Conservation (phyloP, 176 grass and related monocot genomes). For the Oryza officinalis region DNA sequence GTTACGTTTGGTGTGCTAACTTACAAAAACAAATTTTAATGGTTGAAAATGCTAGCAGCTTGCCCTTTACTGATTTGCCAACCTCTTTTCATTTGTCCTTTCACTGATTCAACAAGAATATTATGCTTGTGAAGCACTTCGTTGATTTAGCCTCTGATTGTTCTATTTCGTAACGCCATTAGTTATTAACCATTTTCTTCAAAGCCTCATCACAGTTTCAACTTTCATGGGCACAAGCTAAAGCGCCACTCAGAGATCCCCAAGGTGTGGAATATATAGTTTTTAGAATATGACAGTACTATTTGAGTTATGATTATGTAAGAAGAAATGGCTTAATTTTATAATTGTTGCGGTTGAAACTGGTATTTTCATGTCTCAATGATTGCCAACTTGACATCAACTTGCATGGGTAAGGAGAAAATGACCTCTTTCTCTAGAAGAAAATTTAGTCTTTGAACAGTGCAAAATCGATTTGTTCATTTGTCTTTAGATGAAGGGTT, state of each 20-base stretch:
- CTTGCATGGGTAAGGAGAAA: not conserved
- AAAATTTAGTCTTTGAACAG: too few species aligned
- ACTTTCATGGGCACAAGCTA: not conserved
- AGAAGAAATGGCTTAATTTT: slow-evolving; percentile 25
- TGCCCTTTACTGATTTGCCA: not conserved
- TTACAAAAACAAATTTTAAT: not conserved
- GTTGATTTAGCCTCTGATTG: not conserved
- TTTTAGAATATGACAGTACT: slow-evolving; percentile 10
- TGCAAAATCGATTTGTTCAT: too few species aligned
- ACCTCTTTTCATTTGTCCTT: slow-evolving; percentile 2
- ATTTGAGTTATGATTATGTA: slow-evolving; percentile 39
- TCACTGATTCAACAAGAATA: not conserved
- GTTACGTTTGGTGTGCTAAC: not conserved
- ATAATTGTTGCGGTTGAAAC: slow-evolving; percentile 41
- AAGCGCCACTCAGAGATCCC: slow-evolving; percentile 14
- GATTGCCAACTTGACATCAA: not conserved
- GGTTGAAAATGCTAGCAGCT: not conserved
- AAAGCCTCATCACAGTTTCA: not conserved
- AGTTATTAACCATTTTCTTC: not conserved
- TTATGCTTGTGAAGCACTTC: not conserved
- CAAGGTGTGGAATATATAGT: slow-evolving; percentile 4
- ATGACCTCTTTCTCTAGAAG: not conserved
- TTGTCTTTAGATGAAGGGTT: too few species aligned
- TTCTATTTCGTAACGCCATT: not conserved
- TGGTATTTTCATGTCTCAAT: slow-evolving; percentile 26